Base-by-base conservation (phyloP, 169 alveolate genomes). In the Plasmodium gonderi region DNA sequence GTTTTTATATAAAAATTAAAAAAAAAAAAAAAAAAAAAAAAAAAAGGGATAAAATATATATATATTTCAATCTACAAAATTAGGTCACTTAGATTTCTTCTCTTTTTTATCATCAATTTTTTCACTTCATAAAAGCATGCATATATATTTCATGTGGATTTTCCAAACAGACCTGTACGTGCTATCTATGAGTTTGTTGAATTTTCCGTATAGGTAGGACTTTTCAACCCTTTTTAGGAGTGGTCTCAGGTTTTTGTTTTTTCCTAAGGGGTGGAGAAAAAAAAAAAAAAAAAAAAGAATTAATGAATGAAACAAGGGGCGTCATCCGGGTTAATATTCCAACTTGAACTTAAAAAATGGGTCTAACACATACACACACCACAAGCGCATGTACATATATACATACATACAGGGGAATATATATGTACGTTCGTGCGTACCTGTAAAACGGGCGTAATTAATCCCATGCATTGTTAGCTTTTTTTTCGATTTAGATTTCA, bases 151-250 rank as follows among this genome's bases (percentile, higher is more conserved):
- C n/a, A n/a, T n/a, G n/a, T n/a, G n/a, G n/a, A n/a, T n/a, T n/a
- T n/a, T n/a, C n/a, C n/a, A n/a, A n/a, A n/a, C 33, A 23, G 36
- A 85, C 92, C 92, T 85, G 68, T 85, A 85, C 11, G 92, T 85
- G 64, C 44, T 91, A 80, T 91, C 94, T 47, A 95, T 83, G 80
- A 92, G 85, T 79, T 95, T 95, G 74, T 92, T 95, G 65, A 95
- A 97, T 6, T 96, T 79, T 5, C 98, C 98, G 75, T 95, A 95
- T 40, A 96, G 98, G 92, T 96, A 97, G 0, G 98, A 97, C 60
- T 96, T 85, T 91, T 97, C 97, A 6, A 97, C 96, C 69, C 95
- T 54, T 49, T 95, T 95, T 23, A 95, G 29, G 49, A 97, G 92
- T 11, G 97, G 98, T 45, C 95, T 91, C 95, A 97, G 94, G 80